Conservation (phyloP, 768 basidiomycete species). For the Hericium rajendrae region DNA sequence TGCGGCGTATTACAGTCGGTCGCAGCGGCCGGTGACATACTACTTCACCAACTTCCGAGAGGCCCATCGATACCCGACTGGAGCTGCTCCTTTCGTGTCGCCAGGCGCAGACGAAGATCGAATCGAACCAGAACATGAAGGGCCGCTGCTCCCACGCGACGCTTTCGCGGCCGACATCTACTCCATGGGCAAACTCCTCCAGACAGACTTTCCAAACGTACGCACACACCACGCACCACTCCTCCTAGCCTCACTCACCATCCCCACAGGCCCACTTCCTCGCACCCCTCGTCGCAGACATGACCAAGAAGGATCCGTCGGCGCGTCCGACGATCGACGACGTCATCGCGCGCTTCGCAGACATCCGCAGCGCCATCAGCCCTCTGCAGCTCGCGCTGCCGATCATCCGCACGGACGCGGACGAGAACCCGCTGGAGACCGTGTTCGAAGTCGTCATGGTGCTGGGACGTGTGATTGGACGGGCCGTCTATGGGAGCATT, state of each 20-base stretch:
- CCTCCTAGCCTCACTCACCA: background rate
- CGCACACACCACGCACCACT: background rate
- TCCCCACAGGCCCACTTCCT: slow-evolving; percentile 6
- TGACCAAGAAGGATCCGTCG: slow-evolving; percentile 25
- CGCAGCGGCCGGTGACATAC: slow-evolving; percentile 18
- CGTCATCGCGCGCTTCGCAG: slow-evolving; percentile 24
- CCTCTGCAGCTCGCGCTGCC: slow-evolving; percentile 22
- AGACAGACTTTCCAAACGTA: slow-evolving; percentile 13
- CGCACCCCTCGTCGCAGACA: slow-evolving; percentile 18
- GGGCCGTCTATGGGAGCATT: no score
- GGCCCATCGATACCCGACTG: slow-evolving; percentile 14
- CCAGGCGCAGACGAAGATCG: slow-evolving; percentile 18
- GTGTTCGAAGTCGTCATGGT: background rate
- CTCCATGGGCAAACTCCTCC: slow-evolving; percentile 16
- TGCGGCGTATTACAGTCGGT: slow-evolving; percentile 16
- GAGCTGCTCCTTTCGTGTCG: slow-evolving; percentile 7
- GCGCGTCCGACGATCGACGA: slow-evolving; percentile 29
- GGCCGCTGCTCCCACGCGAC: slow-evolving; percentile 2
- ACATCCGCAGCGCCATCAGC: slow-evolving; percentile 18
- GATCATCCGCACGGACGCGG: background rate
- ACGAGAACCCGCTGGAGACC: background rate
- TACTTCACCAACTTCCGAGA: slow-evolving; percentile 23
- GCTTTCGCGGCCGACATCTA: slow-evolving; percentile 21
- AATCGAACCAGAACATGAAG: slow-evolving; percentile 18
- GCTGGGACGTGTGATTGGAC: no score